phyloP scores from a whole-genome alignment of 345 rosid genomes.

The Populus deltoides region DNA sequence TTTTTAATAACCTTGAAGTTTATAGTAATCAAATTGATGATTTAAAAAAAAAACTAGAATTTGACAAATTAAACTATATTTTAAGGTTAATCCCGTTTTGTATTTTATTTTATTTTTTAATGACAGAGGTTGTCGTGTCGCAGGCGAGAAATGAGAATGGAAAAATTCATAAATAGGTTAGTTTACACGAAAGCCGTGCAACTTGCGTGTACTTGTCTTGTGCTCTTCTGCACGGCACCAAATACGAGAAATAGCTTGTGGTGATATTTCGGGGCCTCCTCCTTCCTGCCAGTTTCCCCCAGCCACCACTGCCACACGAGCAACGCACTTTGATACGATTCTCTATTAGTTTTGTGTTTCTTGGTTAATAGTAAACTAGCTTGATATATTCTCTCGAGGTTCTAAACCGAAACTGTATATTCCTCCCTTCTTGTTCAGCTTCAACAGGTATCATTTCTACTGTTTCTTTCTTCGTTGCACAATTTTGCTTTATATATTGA shows the following conservation, averaged over 20 bases:
- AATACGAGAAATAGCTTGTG: no score
- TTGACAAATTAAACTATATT: no score
- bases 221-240: not conserved
- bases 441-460: not conserved
- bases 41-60: no score
- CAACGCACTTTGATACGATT: not conserved
- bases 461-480: not conserved
- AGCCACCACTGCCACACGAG: not conserved
- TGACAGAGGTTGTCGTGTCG: no score
- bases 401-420: not conserved
- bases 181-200: slow-evolving; percentile 9
- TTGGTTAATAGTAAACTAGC: not conserved
- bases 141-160: no score
- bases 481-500: not conserved
- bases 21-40: rapidly evolving
- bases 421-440: not conserved
- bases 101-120: no score
- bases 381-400: no score
- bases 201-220: slow-evolving; percentile 16
- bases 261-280: not conserved
- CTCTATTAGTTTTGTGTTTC: not conserved
- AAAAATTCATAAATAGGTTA: not conserved
- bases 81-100: no score
- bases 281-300: not conserved
- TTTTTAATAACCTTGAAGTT: rapidly evolving